Conservation (phyloP, 176 grass and related monocot genomes). For the Thalia dealbata region DNA sequence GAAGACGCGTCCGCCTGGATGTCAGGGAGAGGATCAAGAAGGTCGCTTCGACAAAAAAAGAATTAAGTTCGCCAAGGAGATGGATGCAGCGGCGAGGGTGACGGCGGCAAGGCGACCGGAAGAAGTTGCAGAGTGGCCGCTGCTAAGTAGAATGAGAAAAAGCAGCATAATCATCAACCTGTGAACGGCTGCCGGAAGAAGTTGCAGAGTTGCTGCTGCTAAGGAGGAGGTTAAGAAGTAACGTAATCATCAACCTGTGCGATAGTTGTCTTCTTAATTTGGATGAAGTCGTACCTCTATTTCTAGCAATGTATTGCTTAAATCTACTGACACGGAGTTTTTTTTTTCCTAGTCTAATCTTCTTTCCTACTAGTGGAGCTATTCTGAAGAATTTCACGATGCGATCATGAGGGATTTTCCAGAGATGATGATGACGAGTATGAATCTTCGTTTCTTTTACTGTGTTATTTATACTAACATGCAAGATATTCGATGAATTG, state of each 20-base stretch:
- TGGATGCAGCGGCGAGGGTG: conserved; percentile 4
- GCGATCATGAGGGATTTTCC: no score
- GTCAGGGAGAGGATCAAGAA: conserved; percentile 11
- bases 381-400: no score
- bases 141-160: conserved; percentile 14
- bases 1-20: conserved; percentile 2
- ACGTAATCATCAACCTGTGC: background rate
- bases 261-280: no score
- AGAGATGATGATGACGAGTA: no score
- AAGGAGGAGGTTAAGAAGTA: conserved; percentile 11
- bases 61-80: background rate
- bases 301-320: no score
- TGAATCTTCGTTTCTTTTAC: no score
- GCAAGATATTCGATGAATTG: no score
- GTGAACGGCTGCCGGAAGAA: background rate
- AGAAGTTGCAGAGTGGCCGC: conserved; percentile 5
- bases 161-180: background rate
- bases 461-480: no score
- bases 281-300: no score
- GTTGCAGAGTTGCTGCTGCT: conserved; percentile 8
- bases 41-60: conserved; percentile 6
- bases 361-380: no score
- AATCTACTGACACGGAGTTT: no score
- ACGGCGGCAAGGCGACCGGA: background rate
- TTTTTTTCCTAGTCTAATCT: no score